A percentile compares a stretch with the other conserved stretches of the same genome.
Evolutionary conservation across 768 basidiomycete species (phyloP).

Genomic region (Serpula lacrymans): DNA sequence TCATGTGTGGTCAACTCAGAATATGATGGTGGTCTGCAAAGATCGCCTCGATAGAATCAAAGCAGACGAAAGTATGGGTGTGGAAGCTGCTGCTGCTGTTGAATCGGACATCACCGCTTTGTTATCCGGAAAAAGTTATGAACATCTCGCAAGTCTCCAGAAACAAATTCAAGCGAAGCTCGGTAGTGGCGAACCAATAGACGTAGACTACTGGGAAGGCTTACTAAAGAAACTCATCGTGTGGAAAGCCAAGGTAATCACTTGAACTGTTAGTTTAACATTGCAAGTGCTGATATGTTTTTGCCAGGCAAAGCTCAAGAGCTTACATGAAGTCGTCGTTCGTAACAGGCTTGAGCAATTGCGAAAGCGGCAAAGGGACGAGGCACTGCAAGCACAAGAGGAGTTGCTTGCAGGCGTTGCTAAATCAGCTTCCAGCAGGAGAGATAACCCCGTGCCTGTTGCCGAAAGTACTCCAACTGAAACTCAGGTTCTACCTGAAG

Average conservation of each 20-base stretch:
- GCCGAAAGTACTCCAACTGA: slow-evolving; percentile 31
- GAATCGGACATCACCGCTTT: slow-evolving; percentile 81
- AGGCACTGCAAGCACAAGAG: slow-evolving; percentile 90
- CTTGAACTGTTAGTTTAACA: background rate
- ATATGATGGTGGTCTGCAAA: slow-evolving; percentile 97
- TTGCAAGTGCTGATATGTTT: slow-evolving; percentile 7
- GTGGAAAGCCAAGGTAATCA: slow-evolving; percentile 89
- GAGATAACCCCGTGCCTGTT: slow-evolving; percentile 31
- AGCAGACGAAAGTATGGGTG: slow-evolving; percentile 54
- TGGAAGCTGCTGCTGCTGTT: slow-evolving; percentile 74
- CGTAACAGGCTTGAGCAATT: slow-evolving; percentile 95
- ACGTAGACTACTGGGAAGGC: slow-evolving; percentile 97
- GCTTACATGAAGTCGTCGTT: slow-evolving; percentile 93
- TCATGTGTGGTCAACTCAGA: slow-evolving; percentile 40
- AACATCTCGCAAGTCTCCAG: slow-evolving; percentile 81
- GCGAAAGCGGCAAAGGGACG: slow-evolving; percentile 92
- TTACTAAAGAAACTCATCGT: slow-evolving; percentile 89
- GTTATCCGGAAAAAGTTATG: slow-evolving; percentile 81
- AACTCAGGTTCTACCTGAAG: slow-evolving; percentile 43
- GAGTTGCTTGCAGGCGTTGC: slow-evolving; percentile 82
- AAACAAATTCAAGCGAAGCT: slow-evolving; percentile 86
- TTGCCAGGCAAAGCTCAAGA: slow-evolving; percentile 80
- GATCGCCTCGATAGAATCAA: slow-evolving; percentile 80
- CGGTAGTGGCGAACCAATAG: slow-evolving; percentile 88
- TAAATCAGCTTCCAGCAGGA: slow-evolving; percentile 48